A percentile compares a stretch with the other conserved stretches of the same genome.
These are phyloP conservation scores for Ustilago sp. DNA, from an alignment of 1,284 basidiomycete genomes.

Conservation along the genomic window DNA sequence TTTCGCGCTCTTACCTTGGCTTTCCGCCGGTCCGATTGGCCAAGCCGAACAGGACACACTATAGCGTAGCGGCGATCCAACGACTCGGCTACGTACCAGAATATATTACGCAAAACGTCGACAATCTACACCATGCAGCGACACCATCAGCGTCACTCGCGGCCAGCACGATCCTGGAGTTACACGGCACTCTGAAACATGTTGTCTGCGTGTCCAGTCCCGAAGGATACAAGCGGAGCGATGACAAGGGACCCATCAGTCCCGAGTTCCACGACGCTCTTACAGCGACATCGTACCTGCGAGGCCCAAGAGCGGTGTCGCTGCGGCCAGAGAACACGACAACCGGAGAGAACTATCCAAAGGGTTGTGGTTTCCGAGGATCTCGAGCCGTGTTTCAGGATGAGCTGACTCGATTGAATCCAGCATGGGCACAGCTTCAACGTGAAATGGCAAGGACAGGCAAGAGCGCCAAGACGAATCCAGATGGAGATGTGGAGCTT, in stretches of 20 bases:
- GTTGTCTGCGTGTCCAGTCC: conserved; percentile 37
- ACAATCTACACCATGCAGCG: conserved; percentile 66
- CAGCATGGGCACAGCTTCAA: conserved; percentile 62
- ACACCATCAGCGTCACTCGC: conserved; percentile 52
- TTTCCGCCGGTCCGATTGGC: conserved; percentile 63
- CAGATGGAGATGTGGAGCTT: conserved; percentile 68
- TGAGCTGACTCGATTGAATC: conserved; percentile 61
- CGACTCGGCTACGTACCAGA: conserved; percentile 58
- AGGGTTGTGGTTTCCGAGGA: conserved; percentile 60
- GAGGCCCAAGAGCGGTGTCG: conserved; percentile 38
- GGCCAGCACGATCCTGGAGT: conserved; percentile 61
- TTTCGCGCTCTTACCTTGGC: conserved; percentile 67
- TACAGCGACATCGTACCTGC: conserved; percentile 34
- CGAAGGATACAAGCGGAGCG: neutral
- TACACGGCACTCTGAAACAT: conserved; percentile 61
- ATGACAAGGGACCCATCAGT: conserved; percentile 9
- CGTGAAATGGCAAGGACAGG: conserved; percentile 51
- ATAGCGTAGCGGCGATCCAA: conserved; percentile 64
- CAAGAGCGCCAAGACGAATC: conserved; percentile 65
- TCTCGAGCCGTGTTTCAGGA: conserved; percentile 64
- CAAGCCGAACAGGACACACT: conserved; percentile 65
- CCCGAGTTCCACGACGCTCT: conserved; percentile 33
- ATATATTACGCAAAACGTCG: conserved; percentile 68
- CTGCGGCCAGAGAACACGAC: conserved; percentile 43
- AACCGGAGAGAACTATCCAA: conserved; percentile 46